Evolutionary conservation across 257 asterid species (phyloP).

Genomic region (Primulina tabacum): DNA sequence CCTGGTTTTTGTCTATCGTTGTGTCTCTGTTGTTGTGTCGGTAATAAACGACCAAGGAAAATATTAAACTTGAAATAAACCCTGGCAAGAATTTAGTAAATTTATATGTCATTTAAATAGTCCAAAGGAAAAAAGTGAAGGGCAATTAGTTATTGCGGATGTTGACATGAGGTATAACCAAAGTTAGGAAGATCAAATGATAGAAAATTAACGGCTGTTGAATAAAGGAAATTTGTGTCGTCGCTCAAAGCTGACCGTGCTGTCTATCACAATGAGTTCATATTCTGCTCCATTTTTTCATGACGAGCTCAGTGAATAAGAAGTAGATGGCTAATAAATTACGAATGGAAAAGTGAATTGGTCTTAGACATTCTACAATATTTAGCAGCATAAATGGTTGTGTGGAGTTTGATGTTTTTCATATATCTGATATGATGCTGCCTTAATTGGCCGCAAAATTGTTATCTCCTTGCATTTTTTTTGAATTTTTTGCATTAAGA

Average conservation of each 20-base stretch:
- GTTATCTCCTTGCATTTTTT: slow-evolving; percentile 11
- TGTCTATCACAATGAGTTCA: no score
- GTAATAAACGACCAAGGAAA: background rate
- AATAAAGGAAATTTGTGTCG: no score
- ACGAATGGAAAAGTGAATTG: background rate
- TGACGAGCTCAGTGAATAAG: no score
- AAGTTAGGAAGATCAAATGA: no score
- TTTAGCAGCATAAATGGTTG: slow-evolving; percentile 16
- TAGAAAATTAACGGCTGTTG: no score
- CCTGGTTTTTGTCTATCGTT: background rate
- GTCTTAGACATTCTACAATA: slow-evolving; percentile 4
- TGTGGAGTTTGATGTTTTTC: slow-evolving; percentile 11
- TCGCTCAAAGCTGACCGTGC: no score
- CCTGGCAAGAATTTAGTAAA: no score
- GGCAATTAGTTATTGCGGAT: background rate
- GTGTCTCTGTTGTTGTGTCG: background rate
- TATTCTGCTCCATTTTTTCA: no score
- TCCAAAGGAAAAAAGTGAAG: no score
- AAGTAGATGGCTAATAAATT: background rate
- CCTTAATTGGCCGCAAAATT: background rate
- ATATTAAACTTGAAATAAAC: no score
- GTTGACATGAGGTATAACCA: no score
- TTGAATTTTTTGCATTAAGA: slow-evolving; percentile 1
- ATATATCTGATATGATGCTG: slow-evolving; percentile 12
- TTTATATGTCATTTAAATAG: no score